Evolutionary conservation across 1,139 yeast genomes (phyloP).

Genomic region (Kluyveromyces marxianus): DNA sequence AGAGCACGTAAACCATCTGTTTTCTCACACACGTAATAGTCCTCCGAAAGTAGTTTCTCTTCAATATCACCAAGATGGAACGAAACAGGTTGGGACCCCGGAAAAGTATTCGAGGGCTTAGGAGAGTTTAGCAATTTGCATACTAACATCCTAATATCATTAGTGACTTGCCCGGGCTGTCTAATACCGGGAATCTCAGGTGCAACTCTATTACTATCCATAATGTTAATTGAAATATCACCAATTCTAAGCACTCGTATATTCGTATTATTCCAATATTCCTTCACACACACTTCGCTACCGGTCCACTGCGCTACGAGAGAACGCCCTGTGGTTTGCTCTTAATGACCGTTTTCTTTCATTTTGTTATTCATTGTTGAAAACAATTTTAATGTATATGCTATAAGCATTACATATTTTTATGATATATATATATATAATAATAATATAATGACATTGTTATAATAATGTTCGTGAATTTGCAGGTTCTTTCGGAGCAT

Average conservation of each 20-base stretch:
- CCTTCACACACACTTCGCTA: slow-evolving; percentile 2
- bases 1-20: slow-evolving; percentile 88
- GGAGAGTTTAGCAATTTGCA: slow-evolving; percentile 53
- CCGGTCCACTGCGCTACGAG: background rate
- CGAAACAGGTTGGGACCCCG: slow-evolving; percentile 95
- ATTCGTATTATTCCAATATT: slow-evolving; percentile 9
- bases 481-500: no score
- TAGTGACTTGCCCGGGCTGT: slow-evolving; percentile 64
- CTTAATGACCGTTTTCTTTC: no score
- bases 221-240: background rate
- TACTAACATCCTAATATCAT: slow-evolving; percentile 60
- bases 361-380: no score
- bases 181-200: slow-evolving; percentile 81
- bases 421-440: no score
- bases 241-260: background rate
- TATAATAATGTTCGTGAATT: no score
- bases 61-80: slow-evolving; percentile 69
- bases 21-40: slow-evolving; percentile 91
- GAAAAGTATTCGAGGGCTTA: slow-evolving; percentile 40
- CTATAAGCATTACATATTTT: no score
- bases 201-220: slow-evolving; percentile 46
- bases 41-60: slow-evolving; percentile 51
- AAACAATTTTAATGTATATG: no score
- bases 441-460: no score
- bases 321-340: no score